Conservation (phyloP, 148 eudicot species). For the Linanthus parryae region DNA sequence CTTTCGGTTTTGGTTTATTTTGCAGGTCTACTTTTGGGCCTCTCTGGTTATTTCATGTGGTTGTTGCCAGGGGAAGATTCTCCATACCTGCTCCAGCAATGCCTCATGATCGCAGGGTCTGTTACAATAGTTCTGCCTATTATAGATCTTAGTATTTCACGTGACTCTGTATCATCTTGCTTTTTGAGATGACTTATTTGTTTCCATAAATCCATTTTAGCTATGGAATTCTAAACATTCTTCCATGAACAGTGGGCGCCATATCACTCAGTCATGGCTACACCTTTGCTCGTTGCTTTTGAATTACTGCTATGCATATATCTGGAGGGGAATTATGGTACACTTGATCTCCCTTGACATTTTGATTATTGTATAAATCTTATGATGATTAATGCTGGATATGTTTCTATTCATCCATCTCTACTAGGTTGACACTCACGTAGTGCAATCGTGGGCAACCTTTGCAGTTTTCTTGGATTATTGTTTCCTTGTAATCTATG, state of each 20-base stretch:
- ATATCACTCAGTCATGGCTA: slow-evolving; percentile 37
- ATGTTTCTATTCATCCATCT: not conserved
- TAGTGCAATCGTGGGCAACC: not conserved
- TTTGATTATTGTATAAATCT: not conserved
- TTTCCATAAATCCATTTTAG: not conserved
- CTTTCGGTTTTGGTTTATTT: slow-evolving; percentile 6
- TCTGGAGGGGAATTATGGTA: slow-evolving; percentile 31
- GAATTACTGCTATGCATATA: slow-evolving; percentile 42
- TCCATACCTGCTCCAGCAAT: slow-evolving; percentile 48
- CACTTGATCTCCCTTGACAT: not conserved
- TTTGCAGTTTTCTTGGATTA: no score
- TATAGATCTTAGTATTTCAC: not conserved
- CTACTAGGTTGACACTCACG: not conserved
- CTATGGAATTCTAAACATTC: not conserved
- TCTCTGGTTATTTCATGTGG: slow-evolving; percentile 43
- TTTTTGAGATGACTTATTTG: not conserved
- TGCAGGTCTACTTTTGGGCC: slow-evolving; percentile 37
- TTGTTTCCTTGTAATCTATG: no score
- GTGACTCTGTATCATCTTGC: no score
- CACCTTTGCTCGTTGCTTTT: slow-evolving; percentile 47
- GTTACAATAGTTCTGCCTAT: not conserved
- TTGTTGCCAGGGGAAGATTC: slow-evolving; percentile 45
- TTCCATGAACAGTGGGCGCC: slow-evolving; percentile 45
- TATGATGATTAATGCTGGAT: not conserved
- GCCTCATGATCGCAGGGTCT: slow-evolving; percentile 38